Conservation (phyloP, 495 filamentous ascomycete species). For the Neurospora sp. region DNA sequence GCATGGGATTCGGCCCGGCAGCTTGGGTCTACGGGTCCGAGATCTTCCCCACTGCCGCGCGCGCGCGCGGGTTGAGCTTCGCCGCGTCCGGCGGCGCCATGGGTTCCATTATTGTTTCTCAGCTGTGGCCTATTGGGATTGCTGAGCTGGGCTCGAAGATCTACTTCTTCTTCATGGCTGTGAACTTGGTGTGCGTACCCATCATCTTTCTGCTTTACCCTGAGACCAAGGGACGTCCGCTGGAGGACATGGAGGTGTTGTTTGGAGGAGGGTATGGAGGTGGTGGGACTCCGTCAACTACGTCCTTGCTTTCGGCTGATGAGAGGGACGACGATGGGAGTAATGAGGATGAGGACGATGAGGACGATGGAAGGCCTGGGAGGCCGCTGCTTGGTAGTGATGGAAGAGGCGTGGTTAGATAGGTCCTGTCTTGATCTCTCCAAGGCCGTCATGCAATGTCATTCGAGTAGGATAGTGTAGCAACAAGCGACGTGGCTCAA, state of each 20-base stretch:
- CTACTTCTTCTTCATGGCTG: slow-evolving; percentile 49
- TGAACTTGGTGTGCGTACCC: slow-evolving; percentile 41
- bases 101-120: slow-evolving; percentile 39
- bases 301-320: neutral
- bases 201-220: slow-evolving; percentile 42
- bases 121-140: slow-evolving; percentile 45
- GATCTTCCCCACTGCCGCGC: slow-evolving; percentile 44
- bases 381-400: neutral
- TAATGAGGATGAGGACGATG: neutral
- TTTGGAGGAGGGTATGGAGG: slow-evolving; percentile 24
- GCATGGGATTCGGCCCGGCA: slow-evolving; percentile 45
- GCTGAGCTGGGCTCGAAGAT: slow-evolving; percentile 43
- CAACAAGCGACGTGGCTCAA: too few species aligned
- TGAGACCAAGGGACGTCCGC: slow-evolving; percentile 40
- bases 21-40: slow-evolving; percentile 52
- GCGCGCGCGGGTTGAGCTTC: slow-evolving; percentile 42
- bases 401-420: neutral
- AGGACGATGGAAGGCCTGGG: neutral
- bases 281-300: neutral
- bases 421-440: neutral
- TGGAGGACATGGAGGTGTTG: slow-evolving; percentile 45
- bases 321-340: neutral
- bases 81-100: slow-evolving; percentile 40
- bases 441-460: neutral
- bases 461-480: too few species aligned